Percentiles rank a stretch among this genome's conserved stretches.
Conservation (phyloP, 106 monocot species). For the Amphibolis antarctica region DNA sequence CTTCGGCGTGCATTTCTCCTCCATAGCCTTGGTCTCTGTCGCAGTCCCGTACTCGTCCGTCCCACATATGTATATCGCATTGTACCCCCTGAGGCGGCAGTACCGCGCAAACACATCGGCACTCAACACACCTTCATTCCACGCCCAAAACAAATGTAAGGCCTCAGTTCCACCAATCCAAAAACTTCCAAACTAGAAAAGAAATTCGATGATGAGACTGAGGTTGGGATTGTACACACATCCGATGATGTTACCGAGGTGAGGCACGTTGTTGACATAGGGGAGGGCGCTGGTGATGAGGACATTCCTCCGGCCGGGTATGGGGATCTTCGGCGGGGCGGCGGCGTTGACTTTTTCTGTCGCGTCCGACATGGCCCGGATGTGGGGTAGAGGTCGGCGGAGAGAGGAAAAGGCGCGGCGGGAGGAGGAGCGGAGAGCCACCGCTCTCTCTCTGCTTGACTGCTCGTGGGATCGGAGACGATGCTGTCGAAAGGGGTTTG, state of each 20-base stretch:
- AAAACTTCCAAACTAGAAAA: too few species aligned
- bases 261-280: conserved; percentile 96
- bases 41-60: conserved; percentile 97
- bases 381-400: neutral
- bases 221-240: conserved; percentile 24
- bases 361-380: neutral
- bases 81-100: conserved; percentile 76
- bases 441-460: neutral
- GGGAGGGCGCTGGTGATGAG: conserved; percentile 93
- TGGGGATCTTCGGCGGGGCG: conserved; percentile 43
- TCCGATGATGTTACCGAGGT: conserved; percentile 94
- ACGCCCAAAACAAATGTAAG: conserved; percentile 1
- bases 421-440: conserved; percentile 9
- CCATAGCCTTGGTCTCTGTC: conserved; percentile 90
- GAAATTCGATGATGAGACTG: too few species aligned
- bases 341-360: neutral
- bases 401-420: conserved; percentile 1
- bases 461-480: too few species aligned
- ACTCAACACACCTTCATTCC: conserved; percentile 65
- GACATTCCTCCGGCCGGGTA: conserved; percentile 64
- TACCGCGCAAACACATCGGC: conserved; percentile 94
- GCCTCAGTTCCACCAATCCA: neutral
- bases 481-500: too few species aligned
- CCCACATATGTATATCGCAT: conserved; percentile 74
- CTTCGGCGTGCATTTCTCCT: conserved; percentile 94